A percentile compares a stretch with the other conserved stretches of the same genome.
Conservation (phyloP, 1,284 basidiomycete genomes). For the Fomitiporia mediterranea region DNA sequence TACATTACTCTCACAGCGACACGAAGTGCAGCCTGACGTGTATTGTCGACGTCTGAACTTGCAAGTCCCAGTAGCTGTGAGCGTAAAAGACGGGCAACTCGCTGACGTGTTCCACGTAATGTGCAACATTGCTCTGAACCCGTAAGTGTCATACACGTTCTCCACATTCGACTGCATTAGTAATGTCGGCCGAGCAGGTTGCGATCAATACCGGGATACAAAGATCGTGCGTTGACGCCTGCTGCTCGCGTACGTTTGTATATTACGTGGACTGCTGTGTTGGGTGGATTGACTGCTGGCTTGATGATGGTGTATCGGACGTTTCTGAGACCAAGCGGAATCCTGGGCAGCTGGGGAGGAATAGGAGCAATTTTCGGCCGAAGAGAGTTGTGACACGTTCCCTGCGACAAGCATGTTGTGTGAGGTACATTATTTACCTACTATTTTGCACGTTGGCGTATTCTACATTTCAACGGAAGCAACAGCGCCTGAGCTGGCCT, state of each 20-base stretch:
- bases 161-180: slow-evolving; percentile 16
- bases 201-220: slow-evolving; percentile 70
- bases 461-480: neutral
- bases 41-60: slow-evolving; percentile 85
- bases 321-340: slow-evolving; percentile 53
- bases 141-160: slow-evolving; percentile 47
- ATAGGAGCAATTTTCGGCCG: slow-evolving; percentile 54
- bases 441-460: neutral
- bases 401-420: neutral
- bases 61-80: slow-evolving; percentile 87
- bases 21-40: slow-evolving; percentile 97
- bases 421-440: slow-evolving; percentile 1
- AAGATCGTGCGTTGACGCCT: slow-evolving; percentile 66
- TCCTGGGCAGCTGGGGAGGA: slow-evolving; percentile 47
- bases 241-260: slow-evolving; percentile 64
- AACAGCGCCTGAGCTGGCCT: neutral
- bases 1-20: slow-evolving; percentile 57
- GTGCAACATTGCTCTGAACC: slow-evolving; percentile 79
- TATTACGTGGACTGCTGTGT: slow-evolving; percentile 59
- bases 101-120: slow-evolving; percentile 90
- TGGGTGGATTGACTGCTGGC: slow-evolving; percentile 68
- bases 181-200: slow-evolving; percentile 39
- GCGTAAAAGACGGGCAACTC: slow-evolving; percentile 77
- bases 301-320: slow-evolving; percentile 65
- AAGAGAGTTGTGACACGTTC: slow-evolving; percentile 27